Percentiles rank a stretch among this genome's conserved stretches.
Conservation (phyloP, 2,329 filamentous ascomycete genomes). For the Diplodia corticola region DNA sequence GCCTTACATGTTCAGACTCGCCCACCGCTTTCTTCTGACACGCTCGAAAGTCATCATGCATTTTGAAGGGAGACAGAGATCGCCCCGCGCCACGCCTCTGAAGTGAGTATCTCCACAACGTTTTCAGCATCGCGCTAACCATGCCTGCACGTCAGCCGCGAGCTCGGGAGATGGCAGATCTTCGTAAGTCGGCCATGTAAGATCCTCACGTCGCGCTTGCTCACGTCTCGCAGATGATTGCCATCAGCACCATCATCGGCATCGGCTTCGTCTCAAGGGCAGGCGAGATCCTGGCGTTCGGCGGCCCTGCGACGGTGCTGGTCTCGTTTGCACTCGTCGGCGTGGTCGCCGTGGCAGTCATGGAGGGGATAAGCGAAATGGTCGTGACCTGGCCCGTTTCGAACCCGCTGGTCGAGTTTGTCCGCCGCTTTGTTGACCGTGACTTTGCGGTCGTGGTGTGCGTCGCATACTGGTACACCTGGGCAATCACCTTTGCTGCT, state of each 20-base stretch:
- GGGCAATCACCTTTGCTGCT: constrained; percentile 33
- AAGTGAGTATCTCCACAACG: background rate
- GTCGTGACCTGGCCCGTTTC: constrained; percentile 41
- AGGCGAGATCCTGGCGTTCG: constrained; percentile 37
- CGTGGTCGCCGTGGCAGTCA: constrained; percentile 36
- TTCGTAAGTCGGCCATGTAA: constrained; percentile 1
- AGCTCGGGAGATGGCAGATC: constrained; percentile 22
- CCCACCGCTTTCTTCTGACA: background rate
- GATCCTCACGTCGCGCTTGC: background rate
- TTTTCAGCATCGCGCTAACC: background rate
- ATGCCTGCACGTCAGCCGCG: background rate
- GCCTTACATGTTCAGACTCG: background rate
- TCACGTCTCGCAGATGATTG: constrained; percentile 36
- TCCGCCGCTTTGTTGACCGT: constrained; percentile 40
- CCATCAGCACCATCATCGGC: constrained; percentile 39
- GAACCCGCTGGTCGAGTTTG: constrained; percentile 40
- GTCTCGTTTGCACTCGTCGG: constrained; percentile 38
- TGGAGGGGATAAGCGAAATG: constrained; percentile 44
- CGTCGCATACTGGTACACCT: constrained; percentile 41
- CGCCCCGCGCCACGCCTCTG: background rate
- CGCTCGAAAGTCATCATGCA: background rate
- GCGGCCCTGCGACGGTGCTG: constrained; percentile 37
- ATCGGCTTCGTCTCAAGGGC: constrained; percentile 33
- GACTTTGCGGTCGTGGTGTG: constrained; percentile 41
- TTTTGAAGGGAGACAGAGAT: background rate